These are phyloP conservation scores for Leccinum truebloodii DNA, from an alignment of 768 basidiomycete species.

Conservation along the genomic window DNA sequence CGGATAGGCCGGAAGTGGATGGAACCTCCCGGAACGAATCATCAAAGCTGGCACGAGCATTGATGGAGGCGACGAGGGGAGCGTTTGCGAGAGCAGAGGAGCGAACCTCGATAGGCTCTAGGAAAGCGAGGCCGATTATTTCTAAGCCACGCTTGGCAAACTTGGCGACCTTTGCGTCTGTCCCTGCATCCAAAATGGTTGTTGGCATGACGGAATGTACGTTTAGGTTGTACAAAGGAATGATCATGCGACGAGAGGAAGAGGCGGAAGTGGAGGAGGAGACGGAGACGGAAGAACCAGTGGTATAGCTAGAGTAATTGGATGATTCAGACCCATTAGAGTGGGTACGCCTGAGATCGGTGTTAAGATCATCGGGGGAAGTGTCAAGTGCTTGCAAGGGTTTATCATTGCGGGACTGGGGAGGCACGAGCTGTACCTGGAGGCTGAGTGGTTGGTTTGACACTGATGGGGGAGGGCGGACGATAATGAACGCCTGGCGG, in stretches of 20 bases:
- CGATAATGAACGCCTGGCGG: constrained; percentile 83
- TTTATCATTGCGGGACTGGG: constrained; percentile 44
- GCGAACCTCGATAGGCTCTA: constrained; percentile 83
- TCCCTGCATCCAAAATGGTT: constrained; percentile 83
- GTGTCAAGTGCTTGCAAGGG: constrained; percentile 48
- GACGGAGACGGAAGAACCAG: constrained; percentile 43
- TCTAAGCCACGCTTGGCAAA: constrained; percentile 75
- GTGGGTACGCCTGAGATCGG: constrained; percentile 30
- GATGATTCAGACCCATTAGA: constrained; percentile 55
- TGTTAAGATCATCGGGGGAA: constrained; percentile 31
- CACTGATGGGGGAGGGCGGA: constrained; percentile 84
- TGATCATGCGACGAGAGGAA: constrained; percentile 67
- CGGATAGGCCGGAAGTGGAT: constrained; percentile 1
- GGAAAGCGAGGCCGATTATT: constrained; percentile 70
- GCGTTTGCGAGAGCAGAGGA: constrained; percentile 16
- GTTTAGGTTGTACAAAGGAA: constrained; percentile 84
- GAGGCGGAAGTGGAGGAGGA: constrained; percentile 46
- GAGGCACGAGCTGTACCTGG: constrained; percentile 87
- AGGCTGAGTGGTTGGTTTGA: constrained; percentile 87
- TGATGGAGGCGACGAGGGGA: constrained; percentile 13
- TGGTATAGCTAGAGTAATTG: constrained; percentile 50
- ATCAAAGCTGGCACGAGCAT: constrained; percentile 34
- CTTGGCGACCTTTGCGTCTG: constrained; percentile 81
- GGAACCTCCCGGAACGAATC: constrained; percentile 19
- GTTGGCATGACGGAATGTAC: constrained; percentile 89